Evolutionary conservation across 805 yeast species (phyloP).

Genomic region (Candida ascalaphidarum): DNA sequence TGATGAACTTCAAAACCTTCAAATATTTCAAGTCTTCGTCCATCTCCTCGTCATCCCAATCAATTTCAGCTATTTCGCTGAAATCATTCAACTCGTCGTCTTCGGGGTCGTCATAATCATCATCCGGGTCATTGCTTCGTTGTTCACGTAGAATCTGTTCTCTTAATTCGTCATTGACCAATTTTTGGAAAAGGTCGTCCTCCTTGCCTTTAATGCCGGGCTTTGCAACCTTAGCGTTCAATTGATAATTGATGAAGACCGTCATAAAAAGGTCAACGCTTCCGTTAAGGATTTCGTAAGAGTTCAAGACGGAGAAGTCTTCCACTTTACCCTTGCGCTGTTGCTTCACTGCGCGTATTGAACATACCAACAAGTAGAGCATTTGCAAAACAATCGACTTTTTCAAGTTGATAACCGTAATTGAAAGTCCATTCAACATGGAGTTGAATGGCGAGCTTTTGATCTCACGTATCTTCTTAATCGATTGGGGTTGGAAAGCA

Average conservation of each 20-base stretch:
- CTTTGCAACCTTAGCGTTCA: no score
- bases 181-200: conserved; percentile 26
- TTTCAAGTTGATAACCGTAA: conserved; percentile 35
- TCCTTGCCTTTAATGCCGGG: conserved; percentile 19
- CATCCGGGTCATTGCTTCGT: conserved; percentile 8
- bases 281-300: conserved; percentile 11
- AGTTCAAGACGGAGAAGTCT: conserved; percentile 7
- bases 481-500: conserved; percentile 1
- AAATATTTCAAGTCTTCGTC: conserved; percentile 38
- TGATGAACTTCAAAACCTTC: conserved; percentile 31
- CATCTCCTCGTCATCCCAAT: conserved; percentile 41
- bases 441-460: conserved; percentile 32
- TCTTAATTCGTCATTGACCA: conserved; percentile 30
- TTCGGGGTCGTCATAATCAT: conserved; percentile 1
- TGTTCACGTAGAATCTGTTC: conserved; percentile 28
- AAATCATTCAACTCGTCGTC: conserved; percentile 6
- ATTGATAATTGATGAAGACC: conserved; percentile 27
- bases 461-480: conserved; percentile 5
- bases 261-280: conserved; percentile 17
- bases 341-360: conserved; percentile 25
- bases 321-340: conserved; percentile 10
- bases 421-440: conserved; percentile 34
- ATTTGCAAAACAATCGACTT: conserved; percentile 34
- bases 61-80: no score
- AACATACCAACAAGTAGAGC: conserved; percentile 33